Percentiles rank a stretch among this genome's conserved stretches.
phyloP scores from a whole-genome alignment of 1,139 yeast species.

The Dujonia santamariae region DNA sequence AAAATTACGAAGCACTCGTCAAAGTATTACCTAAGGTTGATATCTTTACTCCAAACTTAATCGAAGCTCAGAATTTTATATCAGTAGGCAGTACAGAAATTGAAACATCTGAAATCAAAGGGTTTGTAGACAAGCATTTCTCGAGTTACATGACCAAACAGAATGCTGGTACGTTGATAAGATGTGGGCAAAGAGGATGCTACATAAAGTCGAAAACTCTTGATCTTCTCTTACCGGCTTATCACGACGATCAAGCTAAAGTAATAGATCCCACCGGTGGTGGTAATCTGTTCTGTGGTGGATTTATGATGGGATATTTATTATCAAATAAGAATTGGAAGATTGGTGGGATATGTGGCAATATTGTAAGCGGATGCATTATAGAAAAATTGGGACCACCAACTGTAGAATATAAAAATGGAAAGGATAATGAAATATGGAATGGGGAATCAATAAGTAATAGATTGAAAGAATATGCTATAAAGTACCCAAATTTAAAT shows the following conservation, averaged over 20 bases:
- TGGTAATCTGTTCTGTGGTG: conserved; percentile 88
- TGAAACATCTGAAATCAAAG: conserved; percentile 19
- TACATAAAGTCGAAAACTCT: conserved; percentile 18
- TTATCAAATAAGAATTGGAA: conserved; percentile 48
- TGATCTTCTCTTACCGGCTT: conserved; percentile 62
- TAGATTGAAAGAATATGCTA: conserved; percentile 22
- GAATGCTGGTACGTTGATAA: conserved; percentile 50
- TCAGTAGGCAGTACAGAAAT: conserved; percentile 31
- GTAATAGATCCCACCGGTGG: conserved; percentile 94
- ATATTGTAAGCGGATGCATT: conserved; percentile 73
- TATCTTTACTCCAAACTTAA: conserved; percentile 77
- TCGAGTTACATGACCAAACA: conserved; percentile 32
- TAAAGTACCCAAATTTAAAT: conserved; percentile 1
- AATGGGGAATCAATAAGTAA: conserved; percentile 29
- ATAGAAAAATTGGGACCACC: conserved; percentile 83
- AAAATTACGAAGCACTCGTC: conserved; percentile 38
- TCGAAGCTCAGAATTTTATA: conserved; percentile 50
- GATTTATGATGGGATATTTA: conserved; percentile 59
- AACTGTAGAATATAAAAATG: background rate
- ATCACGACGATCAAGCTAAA: conserved; percentile 48
- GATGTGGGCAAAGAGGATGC: conserved; percentile 76
- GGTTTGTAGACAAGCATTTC: conserved; percentile 39
- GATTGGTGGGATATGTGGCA: conserved; percentile 65
- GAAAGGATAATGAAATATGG: conserved; percentile 2
- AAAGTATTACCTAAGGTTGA: conserved; percentile 47